These are phyloP conservation scores for Haberlea rhodopensis DNA, from an alignment of 257 asterid species.

Conservation along the genomic window DNA sequence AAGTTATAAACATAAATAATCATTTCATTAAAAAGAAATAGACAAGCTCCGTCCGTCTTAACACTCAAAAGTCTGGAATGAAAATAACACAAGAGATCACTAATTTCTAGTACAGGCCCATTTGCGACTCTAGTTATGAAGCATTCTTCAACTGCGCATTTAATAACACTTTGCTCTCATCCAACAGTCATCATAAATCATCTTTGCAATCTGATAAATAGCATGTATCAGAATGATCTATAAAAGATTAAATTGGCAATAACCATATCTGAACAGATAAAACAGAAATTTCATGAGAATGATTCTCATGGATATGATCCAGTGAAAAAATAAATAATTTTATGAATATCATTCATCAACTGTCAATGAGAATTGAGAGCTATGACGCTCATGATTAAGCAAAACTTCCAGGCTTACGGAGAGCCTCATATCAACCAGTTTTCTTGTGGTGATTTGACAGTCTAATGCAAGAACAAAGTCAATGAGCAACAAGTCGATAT, in stretches of 20 bases:
- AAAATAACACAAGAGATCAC: slow-evolving; percentile 25
- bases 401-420: slow-evolving; percentile 12
- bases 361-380: slow-evolving; percentile 22
- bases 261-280: slow-evolving; percentile 21
- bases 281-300: slow-evolving; percentile 7
- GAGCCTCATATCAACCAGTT: slow-evolving; percentile 8
- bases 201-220: slow-evolving; percentile 71
- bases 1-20: slow-evolving; percentile 23
- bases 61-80: slow-evolving; percentile 20
- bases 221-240: slow-evolving; percentile 44
- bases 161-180: slow-evolving; percentile 40
- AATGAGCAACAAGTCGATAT: not conserved
- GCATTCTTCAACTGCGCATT: slow-evolving; percentile 46
- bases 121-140: slow-evolving; percentile 36
- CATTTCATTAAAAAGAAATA: slow-evolving; percentile 9
- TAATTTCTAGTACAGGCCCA: slow-evolving; percentile 30
- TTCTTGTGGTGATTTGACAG: slow-evolving; percentile 16
- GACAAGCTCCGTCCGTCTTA: slow-evolving; percentile 19
- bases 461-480: not conserved
- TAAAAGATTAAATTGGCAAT: slow-evolving; percentile 25
- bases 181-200: slow-evolving; percentile 71
- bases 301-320: slow-evolving; percentile 17
- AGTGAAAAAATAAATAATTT: slow-evolving; percentile 15
- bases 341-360: slow-evolving; percentile 16
- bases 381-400: slow-evolving; percentile 24